Base-by-base conservation (phyloP, 352 stramenopile genomes). In the Phytophthora vignae region DNA sequence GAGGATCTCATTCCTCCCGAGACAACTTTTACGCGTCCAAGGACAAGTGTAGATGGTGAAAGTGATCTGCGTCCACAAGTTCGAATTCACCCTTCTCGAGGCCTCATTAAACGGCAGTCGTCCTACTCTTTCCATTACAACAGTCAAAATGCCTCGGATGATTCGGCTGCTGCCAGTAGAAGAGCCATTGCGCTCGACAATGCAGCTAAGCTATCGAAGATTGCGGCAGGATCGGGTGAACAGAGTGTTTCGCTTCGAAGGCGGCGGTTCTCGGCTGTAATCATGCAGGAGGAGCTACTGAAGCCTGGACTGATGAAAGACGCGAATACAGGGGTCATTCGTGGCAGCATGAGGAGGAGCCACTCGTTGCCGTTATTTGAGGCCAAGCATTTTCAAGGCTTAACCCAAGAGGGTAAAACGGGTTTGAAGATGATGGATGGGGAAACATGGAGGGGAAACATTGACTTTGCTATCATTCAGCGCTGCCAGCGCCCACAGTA, bases 391-490 rank as follows among this genome's bases (percentile, higher is more conserved):
- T 93, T 92, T 59, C 54, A 73, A 1, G 27, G 10, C 2, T 52
- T 71, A 12, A 25, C 21, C 11, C 19, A 55, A 14, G 66, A 78
- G 17, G 60, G 61, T 27, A 59, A 44, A 36, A 48, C 7, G 8
- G 62, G 19, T 8, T 50, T 71, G 31, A 61, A 42, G 57, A 29
- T 11, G 25, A 15, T 38, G 1, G 42, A 67, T 15, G 55, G 59
- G 54, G 21, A 69, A 17, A 25, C 53, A 11, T 56, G 55, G 22
- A 57, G 67, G 9, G 55, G 48, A 2, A 72, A 50, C 4, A 84
- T 93, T 25, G 79, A 88, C 36, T 93, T 90, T 44, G 82, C 88
- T 27, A 72, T 93, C 4, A 67, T 93, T n/a, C 82, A 93, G 56
- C 74, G 80, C 3, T 90, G 77, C 27, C 81, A 88, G 36, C 79